Evolutionary conservation across 208 protist species (phyloP).

Genomic region (Novymonas esmeraldas): DNA sequence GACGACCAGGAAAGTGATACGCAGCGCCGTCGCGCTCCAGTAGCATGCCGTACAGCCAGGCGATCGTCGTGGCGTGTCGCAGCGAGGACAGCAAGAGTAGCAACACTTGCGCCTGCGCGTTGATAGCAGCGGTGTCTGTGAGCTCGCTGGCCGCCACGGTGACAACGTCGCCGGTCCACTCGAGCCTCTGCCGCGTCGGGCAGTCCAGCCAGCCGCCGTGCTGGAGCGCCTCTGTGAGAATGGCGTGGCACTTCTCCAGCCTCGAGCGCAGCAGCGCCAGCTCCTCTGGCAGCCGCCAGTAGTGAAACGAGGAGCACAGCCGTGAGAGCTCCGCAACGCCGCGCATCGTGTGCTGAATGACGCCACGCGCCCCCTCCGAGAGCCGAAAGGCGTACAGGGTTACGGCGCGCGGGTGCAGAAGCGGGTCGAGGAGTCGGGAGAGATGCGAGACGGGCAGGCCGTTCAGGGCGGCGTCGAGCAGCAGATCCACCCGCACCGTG

Average conservation of each 20-base stretch:
- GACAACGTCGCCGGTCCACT: slow-evolving; percentile 21
- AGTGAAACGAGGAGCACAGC: slow-evolving; percentile 40
- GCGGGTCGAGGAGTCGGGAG: slow-evolving; percentile 19
- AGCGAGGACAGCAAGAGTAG: slow-evolving; percentile 41
- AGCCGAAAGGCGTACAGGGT: slow-evolving; percentile 16
- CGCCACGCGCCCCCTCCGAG: slow-evolving; percentile 40
- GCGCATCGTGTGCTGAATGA: slow-evolving; percentile 35
- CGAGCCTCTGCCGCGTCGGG: slow-evolving; percentile 18
- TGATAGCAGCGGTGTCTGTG: slow-evolving; percentile 34
- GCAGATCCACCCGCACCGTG: slow-evolving; percentile 29
- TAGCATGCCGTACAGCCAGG: slow-evolving; percentile 61
- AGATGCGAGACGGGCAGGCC: slow-evolving; percentile 33
- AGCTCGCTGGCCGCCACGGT: slow-evolving; percentile 10
- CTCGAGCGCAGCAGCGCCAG: slow-evolving; percentile 27
- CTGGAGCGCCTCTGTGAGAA: slow-evolving; percentile 38
- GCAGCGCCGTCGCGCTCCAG: slow-evolving; percentile 22
- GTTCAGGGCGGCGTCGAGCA: slow-evolving; percentile 36
- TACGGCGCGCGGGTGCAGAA: slow-evolving; percentile 31
- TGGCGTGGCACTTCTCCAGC: slow-evolving; percentile 19
- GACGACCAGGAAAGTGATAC: slow-evolving; percentile 27
- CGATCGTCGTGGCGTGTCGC: slow-evolving; percentile 42
- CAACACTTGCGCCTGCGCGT: slow-evolving; percentile 63
- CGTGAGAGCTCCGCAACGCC: slow-evolving; percentile 29
- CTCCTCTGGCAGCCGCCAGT: slow-evolving; percentile 45
- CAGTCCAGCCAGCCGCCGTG: slow-evolving; percentile 55